Percentiles rank a stretch among this genome's conserved stretches.
Conservation (phyloP, 148 eudicot species). For the Dianthus caryophyllus region DNA sequence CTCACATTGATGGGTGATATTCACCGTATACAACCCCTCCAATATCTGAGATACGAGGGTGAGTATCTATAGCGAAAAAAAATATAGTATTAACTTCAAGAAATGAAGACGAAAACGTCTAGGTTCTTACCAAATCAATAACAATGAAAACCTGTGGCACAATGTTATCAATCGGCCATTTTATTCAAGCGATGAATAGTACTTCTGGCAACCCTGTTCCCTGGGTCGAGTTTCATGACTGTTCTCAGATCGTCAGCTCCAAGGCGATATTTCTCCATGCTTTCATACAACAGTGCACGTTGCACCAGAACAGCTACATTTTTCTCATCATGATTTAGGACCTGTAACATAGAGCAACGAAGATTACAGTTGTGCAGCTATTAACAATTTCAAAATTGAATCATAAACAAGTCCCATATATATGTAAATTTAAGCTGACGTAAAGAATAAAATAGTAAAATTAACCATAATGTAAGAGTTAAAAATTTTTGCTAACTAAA, state of each 20-base stretch:
- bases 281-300: conserved; percentile 90
- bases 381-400: background rate
- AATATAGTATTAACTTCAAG: background rate
- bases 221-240: conserved; percentile 89
- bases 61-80: background rate
- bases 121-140: conserved; percentile 27
- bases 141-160: background rate
- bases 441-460: too few relatives aligned
- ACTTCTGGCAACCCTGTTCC: conserved; percentile 85
- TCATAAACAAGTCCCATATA: background rate
- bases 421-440: too few relatives aligned
- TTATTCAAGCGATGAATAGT: conserved; percentile 88
- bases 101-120: background rate
- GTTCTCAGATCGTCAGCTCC: conserved; percentile 96
- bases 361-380: background rate
- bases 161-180: conserved; percentile 54
- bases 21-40: background rate
- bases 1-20: background rate
- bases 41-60: background rate
- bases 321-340: conserved; percentile 50
- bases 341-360: conserved; percentile 36
- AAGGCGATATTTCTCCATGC: conserved; percentile 94
- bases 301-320: conserved; percentile 79
- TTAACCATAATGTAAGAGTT: too few relatives aligned
- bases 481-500: too few relatives aligned